Conservation (phyloP, 1,284 basidiomycete species). For the Xerocomus amazonicus region DNA sequence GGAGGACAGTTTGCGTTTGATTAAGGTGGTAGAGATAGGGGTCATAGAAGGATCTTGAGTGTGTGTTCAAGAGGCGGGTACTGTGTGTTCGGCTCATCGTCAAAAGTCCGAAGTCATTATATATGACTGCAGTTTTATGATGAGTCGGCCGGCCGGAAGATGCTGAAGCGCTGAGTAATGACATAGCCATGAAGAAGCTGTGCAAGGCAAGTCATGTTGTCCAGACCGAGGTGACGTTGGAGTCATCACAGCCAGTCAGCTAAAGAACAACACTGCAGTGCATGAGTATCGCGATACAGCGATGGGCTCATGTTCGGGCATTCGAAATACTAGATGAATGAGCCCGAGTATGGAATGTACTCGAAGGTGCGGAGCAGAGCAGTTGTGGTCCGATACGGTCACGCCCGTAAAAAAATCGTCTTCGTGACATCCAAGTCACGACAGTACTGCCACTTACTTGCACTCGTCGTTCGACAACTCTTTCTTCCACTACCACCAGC, state of each 20-base stretch:
- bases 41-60: slow-evolving; percentile 21
- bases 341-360: background rate
- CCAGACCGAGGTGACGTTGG: background rate
- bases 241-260: background rate
- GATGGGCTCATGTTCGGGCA: background rate
- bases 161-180: too few relatives aligned
- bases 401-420: background rate
- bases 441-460: background rate
- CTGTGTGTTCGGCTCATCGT: background rate
- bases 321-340: background rate
- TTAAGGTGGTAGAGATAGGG: slow-evolving; percentile 10
- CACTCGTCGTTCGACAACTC: background rate
- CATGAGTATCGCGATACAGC: background rate
- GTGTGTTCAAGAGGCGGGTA: background rate
- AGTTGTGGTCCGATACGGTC: background rate
- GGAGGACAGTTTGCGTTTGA: slow-evolving; percentile 29
- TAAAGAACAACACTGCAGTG: background rate
- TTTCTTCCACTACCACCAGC: background rate
- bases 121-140: too few relatives aligned
- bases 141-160: too few relatives aligned
- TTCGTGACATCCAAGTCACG: background rate
- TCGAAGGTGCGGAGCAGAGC: background rate
- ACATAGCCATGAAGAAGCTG: background rate
- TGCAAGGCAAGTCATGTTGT: background rate
- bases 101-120: background rate